These are phyloP conservation scores for Paracorniculantispora psalliotae DNA, from an alignment of 2,329 filamentous ascomycete species.

Conservation along the genomic window DNA sequence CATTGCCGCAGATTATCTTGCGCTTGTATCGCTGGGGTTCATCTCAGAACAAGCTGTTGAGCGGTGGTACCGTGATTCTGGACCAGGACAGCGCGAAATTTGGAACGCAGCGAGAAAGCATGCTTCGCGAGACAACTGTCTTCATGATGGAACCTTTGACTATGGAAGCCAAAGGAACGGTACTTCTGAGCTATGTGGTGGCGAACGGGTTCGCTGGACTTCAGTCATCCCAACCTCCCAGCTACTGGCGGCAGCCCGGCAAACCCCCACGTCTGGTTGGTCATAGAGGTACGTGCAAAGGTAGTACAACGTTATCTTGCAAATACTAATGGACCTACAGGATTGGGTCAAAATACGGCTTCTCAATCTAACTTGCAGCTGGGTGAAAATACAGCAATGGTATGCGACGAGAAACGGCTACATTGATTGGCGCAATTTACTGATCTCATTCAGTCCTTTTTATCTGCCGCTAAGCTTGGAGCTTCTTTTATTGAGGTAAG, in stretches of 20 bases:
- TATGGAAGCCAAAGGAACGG: conserved; percentile 25
- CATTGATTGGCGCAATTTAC: background rate
- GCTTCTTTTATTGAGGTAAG: conserved; percentile 11
- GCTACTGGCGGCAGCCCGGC: background rate
- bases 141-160: conserved; percentile 27
- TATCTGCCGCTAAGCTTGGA: conserved; percentile 5
- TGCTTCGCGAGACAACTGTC: conserved; percentile 28
- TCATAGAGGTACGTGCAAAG: conserved; percentile 27
- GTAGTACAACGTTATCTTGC: background rate
- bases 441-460: background rate
- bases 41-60: conserved; percentile 19
- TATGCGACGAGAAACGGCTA: background rate
- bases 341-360: conserved; percentile 10
- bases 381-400: conserved; percentile 9
- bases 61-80: conserved; percentile 25
- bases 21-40: too few species aligned
- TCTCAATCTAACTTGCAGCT: conserved; percentile 3
- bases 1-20: too few species aligned
- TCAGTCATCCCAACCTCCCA: background rate
- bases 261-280: conserved; percentile 24
- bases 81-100: conserved; percentile 20
- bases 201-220: conserved; percentile 20
- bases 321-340: background rate
- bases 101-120: conserved; percentile 25
- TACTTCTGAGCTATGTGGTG: conserved; percentile 31